Evolutionary conservation across 2,329 filamentous ascomycete genomes (phyloP), one percentile per base, ranked within the genome.

Genomic region (Cytospora mali): DNA sequence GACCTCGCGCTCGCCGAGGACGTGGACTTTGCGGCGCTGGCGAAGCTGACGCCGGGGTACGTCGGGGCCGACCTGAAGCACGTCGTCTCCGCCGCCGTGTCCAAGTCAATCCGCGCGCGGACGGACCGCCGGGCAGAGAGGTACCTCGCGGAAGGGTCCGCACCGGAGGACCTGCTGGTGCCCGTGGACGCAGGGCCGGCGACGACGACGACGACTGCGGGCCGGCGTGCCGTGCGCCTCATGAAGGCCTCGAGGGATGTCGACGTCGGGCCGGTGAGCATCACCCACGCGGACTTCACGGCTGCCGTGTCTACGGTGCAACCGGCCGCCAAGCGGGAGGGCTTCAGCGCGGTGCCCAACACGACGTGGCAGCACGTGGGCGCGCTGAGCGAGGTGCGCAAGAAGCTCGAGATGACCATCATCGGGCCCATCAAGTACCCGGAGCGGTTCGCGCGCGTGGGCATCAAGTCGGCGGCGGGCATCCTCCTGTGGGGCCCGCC

Each of bases 401-500:
- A 92, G 62, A 89, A 95, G 72, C 87, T 99, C 6, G 83, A 90
- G 69, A 88, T 88, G 71, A 92, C 92, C 51, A 96, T 99, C 70
- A 92, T 98, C 50, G 88, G 92, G 23, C 93, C 93, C 1, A 98
- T 99, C 76, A 88, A 89, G 68, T 80, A 90, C 60, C 95, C 95
- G 0, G 87, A 91, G 35, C 80, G 88, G 49, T 98, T 94, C 74
- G 84, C 84, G 31, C 81, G 82, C 10, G 87, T 95, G 7, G 93
- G 93, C 71, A 90, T 97, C 68, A 88, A 86, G 25, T 87, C 90
- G 0, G 90, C 92, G 0, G 90, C 92, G 0, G 95, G 95, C 18
- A 92, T 97, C 3, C 83, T 99, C 0, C 90, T 99, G 60, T 99
- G 94, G 92, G 95, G 95, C 0, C 95, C 95, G 1, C 95, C 95